Evolutionary conservation across 768 basidiomycete species (phyloP).

Genomic region (Mycena vitilis): DNA sequence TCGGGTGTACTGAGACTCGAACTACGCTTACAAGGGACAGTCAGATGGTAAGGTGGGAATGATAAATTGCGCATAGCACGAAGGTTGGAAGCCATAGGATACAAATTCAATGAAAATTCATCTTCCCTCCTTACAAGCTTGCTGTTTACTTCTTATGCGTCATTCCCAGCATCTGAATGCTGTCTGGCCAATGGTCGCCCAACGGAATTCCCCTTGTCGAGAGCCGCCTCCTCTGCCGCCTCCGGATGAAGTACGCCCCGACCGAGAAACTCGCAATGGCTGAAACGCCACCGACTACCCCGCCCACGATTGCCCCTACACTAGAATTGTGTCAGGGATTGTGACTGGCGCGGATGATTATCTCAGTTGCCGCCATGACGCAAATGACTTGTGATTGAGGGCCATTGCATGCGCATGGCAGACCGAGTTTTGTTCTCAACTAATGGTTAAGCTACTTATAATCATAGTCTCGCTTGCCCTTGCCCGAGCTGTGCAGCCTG

Average conservation of each 20-base stretch:
- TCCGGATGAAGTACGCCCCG: not conserved
- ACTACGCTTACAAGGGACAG: slow-evolving; percentile 46
- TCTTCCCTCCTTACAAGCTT: no score
- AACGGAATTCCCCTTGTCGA: slow-evolving; percentile 16
- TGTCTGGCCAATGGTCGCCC: slow-evolving; percentile 17
- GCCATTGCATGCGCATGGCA: no score
- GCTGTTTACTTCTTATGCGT: not conserved
- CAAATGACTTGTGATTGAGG: no score
- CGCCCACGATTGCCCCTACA: slow-evolving; percentile 16
- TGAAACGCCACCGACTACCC: slow-evolving; percentile 15
- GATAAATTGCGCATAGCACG: slow-evolving; percentile 1
- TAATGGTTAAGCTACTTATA: no score
- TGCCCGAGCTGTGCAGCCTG: no score
- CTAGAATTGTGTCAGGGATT: not conserved
- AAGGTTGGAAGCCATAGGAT: no score
- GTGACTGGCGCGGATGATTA: not conserved
- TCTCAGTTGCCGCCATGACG: not conserved
- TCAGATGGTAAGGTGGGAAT: slow-evolving; percentile 58
- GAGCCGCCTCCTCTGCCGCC: slow-evolving; percentile 8
- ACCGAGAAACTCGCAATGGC: not conserved
- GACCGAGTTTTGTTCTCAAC: no score
- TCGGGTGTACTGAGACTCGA: not conserved
- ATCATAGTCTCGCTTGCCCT: no score
- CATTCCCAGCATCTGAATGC: not conserved
- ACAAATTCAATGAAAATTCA: no score